Conservation (phyloP, 495 filamentous ascomycete genomes). For the Xylaria nigripes region DNA sequence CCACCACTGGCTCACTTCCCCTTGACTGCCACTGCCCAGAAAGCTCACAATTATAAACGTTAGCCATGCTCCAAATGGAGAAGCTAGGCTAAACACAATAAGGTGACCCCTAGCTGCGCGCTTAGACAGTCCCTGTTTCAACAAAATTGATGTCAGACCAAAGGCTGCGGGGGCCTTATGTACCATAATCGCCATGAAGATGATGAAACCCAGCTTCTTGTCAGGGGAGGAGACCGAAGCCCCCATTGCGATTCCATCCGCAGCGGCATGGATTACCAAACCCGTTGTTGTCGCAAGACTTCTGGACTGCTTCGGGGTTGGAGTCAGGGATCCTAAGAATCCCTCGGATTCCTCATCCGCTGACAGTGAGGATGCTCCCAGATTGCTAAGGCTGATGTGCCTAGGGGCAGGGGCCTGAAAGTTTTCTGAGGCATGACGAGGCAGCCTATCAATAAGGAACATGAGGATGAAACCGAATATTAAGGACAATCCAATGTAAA, state of each 20-base stretch:
- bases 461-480: constrained; percentile 89
- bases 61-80: constrained; percentile 72
- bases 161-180: constrained; percentile 97
- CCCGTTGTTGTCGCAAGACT: constrained; percentile 74
- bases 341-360: constrained; percentile 42
- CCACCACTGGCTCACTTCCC: constrained; percentile 58
- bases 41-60: constrained; percentile 75
- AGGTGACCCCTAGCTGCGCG: constrained; percentile 77
- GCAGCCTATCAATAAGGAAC: constrained; percentile 90
- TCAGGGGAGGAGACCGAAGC: constrained; percentile 69
- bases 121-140: constrained; percentile 84
- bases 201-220: constrained; percentile 70
- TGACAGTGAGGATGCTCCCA: constrained; percentile 43
- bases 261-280: constrained; percentile 90
- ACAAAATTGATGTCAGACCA: constrained; percentile 77
- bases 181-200: constrained; percentile 93
- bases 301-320: constrained; percentile 43
- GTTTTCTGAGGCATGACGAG: constrained; percentile 55
- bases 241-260: constrained; percentile 94
- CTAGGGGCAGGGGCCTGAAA: constrained; percentile 45
- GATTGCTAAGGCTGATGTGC: constrained; percentile 75
- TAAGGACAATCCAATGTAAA: constrained; percentile 72
- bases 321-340: constrained; percentile 42
- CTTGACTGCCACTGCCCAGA: constrained; percentile 47
- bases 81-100: constrained; percentile 83